A percentile compares a stretch with the other conserved stretches of the same genome.
These are phyloP conservation scores for Umbilicus rupestris DNA, from an alignment of 164 flowering plant genomes.

Conservation along the genomic window DNA sequence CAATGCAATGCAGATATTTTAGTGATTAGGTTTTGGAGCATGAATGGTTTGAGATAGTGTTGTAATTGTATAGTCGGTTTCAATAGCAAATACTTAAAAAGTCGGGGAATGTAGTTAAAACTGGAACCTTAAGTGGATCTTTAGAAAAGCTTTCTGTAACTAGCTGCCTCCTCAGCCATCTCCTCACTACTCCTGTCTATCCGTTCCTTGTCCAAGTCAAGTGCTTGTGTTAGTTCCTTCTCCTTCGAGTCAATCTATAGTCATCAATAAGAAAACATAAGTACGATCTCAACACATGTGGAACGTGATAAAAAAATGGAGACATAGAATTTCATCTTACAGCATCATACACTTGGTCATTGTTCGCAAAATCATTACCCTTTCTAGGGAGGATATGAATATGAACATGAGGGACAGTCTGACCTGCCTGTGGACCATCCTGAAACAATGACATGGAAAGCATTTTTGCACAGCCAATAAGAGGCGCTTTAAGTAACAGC, in stretches of 20 bases:
- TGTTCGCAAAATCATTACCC: conserved; percentile 72
- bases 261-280: neutral
- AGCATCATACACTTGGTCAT: conserved; percentile 86
- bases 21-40: neutral
- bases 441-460: conserved; percentile 17
- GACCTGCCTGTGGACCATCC: conserved; percentile 98
- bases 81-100: neutral
- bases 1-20: neutral
- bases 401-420: conserved; percentile 89
- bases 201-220: conserved; percentile 77
- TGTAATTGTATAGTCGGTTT: neutral
- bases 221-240: conserved; percentile 57
- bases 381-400: conserved; percentile 73
- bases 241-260: conserved; percentile 66
- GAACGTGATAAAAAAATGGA: neutral
- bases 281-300: neutral
- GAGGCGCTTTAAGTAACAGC: too few relatives aligned
- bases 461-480: too few relatives aligned
- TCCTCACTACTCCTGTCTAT: conserved; percentile 71
- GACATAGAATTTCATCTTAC: too few relatives aligned
- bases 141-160: conserved; percentile 46
- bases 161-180: conserved; percentile 71
- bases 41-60: neutral
- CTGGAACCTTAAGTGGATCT: neutral
- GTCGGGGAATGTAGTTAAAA: neutral